Conservation (phyloP, 108 stramenopile genomes). For the Fragilaria crotonensis region DNA sequence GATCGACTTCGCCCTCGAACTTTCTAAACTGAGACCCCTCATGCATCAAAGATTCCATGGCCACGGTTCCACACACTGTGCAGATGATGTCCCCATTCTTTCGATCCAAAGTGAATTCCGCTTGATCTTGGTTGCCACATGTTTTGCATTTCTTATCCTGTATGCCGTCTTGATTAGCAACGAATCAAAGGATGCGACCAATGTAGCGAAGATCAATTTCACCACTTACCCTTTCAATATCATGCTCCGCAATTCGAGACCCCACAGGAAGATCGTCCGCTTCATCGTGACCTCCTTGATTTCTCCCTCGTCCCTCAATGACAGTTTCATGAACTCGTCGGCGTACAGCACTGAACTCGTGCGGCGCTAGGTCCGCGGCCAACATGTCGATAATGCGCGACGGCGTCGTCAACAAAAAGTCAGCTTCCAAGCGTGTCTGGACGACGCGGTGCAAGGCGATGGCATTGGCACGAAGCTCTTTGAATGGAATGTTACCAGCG, state of each 20-base stretch:
- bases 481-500: constrained; percentile 13
- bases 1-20: constrained; percentile 89
- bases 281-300: constrained; percentile 30
- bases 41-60: constrained; percentile 75
- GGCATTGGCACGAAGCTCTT: constrained; percentile 18
- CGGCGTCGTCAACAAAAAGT: constrained; percentile 76
- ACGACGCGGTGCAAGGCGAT: constrained; percentile 17
- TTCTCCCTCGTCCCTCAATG: constrained; percentile 61
- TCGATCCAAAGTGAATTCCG: constrained; percentile 64
- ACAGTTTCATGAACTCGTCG: constrained; percentile 81
- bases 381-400: constrained; percentile 69
- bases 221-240: constrained; percentile 32
- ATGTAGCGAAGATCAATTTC: background rate
- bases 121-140: constrained; percentile 82
- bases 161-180: background rate
- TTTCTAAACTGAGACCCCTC: constrained; percentile 81
- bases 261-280: constrained; percentile 37
- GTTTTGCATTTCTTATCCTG: constrained; percentile 73
- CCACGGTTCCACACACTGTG: constrained; percentile 73
- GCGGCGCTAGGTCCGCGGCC: constrained; percentile 49
- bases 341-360: constrained; percentile 57
- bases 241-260: constrained; percentile 21
- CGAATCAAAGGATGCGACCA: background rate
- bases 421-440: constrained; percentile 51
- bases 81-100: constrained; percentile 88